phyloP scores from a whole-genome alignment of 2,329 filamentous ascomycete genomes.

The Penicillium sp. region DNA sequence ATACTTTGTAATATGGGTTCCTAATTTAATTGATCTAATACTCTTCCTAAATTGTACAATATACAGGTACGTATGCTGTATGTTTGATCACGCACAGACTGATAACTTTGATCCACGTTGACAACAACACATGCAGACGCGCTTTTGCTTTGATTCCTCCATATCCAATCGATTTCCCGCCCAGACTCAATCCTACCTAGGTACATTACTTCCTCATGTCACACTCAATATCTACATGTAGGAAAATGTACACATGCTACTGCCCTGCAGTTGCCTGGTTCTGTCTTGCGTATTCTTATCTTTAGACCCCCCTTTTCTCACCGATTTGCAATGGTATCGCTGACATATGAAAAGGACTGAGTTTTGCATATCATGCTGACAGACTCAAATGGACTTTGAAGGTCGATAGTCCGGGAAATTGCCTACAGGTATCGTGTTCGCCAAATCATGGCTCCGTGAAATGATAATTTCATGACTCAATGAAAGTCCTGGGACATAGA shows the following conservation, averaged over 20 bases:
- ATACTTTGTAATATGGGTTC: too few relatives aligned
- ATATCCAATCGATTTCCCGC: slow-evolving; percentile 21
- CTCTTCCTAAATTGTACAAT: too few relatives aligned
- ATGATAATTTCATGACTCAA: background rate
- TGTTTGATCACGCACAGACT: slow-evolving; percentile 7
- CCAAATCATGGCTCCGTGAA: too few relatives aligned
- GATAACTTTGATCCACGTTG: slow-evolving; percentile 2
- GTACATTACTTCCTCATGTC: background rate
- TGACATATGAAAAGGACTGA: background rate
- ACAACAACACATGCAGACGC: slow-evolving; percentile 11
- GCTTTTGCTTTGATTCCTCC: slow-evolving; percentile 5
- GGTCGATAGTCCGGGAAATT: background rate
- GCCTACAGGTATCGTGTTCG: background rate
- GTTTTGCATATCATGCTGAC: background rate
- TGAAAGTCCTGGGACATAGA: background rate
- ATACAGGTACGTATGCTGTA: too few relatives aligned
- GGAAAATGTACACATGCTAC: background rate
- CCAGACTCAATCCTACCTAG: background rate
- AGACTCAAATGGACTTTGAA: background rate
- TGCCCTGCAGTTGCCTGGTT: background rate
- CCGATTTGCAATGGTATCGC: background rate
- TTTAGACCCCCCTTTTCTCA: slow-evolving; percentile 4
- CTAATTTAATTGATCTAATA: too few relatives aligned
- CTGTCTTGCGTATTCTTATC: background rate
- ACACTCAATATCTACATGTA: background rate